Percentiles rank a stretch among this genome's conserved stretches.
phyloP scores from a whole-genome alignment of 345 rosid genomes.

The Murraya koenigii region DNA sequence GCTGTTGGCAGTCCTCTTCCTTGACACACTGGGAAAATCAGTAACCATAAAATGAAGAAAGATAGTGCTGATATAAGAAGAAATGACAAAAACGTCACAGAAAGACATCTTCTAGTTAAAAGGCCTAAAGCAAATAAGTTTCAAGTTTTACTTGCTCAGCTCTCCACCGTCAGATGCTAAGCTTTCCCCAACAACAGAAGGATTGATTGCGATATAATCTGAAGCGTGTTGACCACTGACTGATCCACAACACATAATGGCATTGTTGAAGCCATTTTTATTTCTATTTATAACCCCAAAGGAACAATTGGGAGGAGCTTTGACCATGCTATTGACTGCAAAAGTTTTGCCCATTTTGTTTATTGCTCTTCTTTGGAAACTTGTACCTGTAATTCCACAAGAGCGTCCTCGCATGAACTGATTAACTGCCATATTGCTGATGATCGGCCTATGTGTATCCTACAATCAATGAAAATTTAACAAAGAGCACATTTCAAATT shows the following conservation, averaged over 20 bases:
- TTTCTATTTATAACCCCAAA: not conserved
- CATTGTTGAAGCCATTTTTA: slow-evolving; percentile 8
- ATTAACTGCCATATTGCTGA: slow-evolving; percentile 13
- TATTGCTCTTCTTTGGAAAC: slow-evolving; percentile 6
- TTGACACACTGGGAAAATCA: slow-evolving; percentile 4
- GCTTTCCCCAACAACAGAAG: slow-evolving; percentile 8
- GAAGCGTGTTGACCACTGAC: slow-evolving; percentile 19
- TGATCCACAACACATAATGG: slow-evolving; percentile 24
- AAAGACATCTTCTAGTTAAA: not conserved
- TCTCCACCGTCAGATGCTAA: slow-evolving; percentile 13
- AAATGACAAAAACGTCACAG: not conserved
- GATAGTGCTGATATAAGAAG: not conserved
- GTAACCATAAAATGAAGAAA: not conserved
- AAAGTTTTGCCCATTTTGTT: slow-evolving; percentile 9
- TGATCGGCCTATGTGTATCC: not conserved
- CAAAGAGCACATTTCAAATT: not conserved
- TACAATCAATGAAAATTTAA: not conserved
- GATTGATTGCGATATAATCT: slow-evolving; percentile 10
- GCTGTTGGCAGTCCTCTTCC: not conserved
- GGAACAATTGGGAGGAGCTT: not conserved
- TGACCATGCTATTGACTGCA: not conserved
- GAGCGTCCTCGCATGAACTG: slow-evolving; percentile 15
- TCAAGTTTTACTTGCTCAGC: slow-evolving; percentile 18
- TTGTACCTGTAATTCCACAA: slow-evolving; percentile 4
- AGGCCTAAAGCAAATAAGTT: not conserved